Conservation (phyloP, 192 early-diverging fungal species). For the Coemansia sp. region DNA sequence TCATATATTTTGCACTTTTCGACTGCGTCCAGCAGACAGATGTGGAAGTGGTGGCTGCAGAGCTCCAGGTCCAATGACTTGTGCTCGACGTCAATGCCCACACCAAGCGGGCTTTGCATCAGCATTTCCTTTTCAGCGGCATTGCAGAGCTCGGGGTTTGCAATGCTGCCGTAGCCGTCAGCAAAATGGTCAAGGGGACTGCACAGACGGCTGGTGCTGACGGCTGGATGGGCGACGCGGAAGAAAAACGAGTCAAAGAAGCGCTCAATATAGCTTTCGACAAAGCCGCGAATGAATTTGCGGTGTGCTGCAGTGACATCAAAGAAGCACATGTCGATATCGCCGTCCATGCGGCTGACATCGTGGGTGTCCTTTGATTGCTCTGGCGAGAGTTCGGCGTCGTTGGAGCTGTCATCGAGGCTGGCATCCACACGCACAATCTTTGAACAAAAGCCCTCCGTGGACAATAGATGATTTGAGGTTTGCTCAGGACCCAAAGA, state of each 20-base stretch:
- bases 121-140: slow-evolving; percentile 24
- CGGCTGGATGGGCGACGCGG: slow-evolving; percentile 9
- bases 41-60: slow-evolving; percentile 30
- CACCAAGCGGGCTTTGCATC: slow-evolving; percentile 2
- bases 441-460: neutral
- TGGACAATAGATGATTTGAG: neutral
- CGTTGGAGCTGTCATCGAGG: slow-evolving; percentile 5
- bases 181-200: neutral
- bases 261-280: slow-evolving; percentile 30
- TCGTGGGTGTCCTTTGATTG: slow-evolving; percentile 25
- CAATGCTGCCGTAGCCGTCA: neutral
- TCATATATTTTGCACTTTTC: slow-evolving; percentile 22
- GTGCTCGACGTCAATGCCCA: neutral
- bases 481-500: neutral
- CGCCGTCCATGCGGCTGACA: slow-evolving; percentile 32
- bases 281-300: slow-evolving; percentile 32
- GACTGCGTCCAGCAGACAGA: slow-evolving; percentile 17
- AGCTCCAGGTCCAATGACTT: slow-evolving; percentile 2
- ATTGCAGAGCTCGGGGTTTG: slow-evolving; percentile 6
- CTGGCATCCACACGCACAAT: too few species aligned
- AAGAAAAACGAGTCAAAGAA: slow-evolving; percentile 37
- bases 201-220: slow-evolving; percentile 5
- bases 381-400: slow-evolving; percentile 23
- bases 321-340: slow-evolving; percentile 35
- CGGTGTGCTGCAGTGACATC: slow-evolving; percentile 16